phyloP scores from a whole-genome alignment of 352 stramenopile genomes.

The Elongisporangium senticosum region DNA sequence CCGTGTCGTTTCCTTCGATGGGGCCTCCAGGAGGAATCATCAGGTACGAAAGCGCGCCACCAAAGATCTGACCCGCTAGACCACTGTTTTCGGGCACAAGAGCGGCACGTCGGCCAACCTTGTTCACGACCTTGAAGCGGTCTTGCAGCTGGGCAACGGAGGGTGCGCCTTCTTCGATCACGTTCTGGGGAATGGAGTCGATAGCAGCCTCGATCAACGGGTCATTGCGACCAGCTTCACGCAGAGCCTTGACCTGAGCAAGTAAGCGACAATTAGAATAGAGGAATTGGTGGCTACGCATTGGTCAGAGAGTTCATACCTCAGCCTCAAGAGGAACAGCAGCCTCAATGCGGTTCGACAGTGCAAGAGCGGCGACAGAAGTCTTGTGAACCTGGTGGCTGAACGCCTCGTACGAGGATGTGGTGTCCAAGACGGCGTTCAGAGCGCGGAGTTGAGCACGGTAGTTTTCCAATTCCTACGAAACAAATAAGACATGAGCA shows the following conservation, averaged over 20 bases:
- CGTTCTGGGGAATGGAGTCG: conserved; percentile 50
- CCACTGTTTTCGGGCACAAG: conserved; percentile 67
- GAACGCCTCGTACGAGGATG: conserved; percentile 79
- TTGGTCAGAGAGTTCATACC: conserved; percentile 10
- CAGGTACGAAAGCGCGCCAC: conserved; percentile 56
- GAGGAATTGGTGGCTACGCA: neutral
- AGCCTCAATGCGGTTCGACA: conserved; percentile 79
- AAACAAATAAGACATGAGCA: neutral
- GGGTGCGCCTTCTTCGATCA: conserved; percentile 60
- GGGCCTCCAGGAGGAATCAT: conserved; percentile 75
- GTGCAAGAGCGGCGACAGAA: conserved; percentile 66
- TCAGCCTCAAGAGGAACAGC: conserved; percentile 60
- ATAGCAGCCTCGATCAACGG: conserved; percentile 65
- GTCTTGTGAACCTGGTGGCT: conserved; percentile 83
- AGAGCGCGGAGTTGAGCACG: conserved; percentile 58
- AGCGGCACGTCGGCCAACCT: conserved; percentile 54
- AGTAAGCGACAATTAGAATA: neutral
- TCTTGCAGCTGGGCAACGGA: conserved; percentile 79
- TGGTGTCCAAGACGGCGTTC: conserved; percentile 62
- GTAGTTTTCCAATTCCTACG: conserved; percentile 56
- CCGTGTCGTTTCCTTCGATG: conserved; percentile 64
- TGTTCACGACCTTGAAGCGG: conserved; percentile 78
- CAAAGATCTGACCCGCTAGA: conserved; percentile 70
- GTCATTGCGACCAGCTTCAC: conserved; percentile 65
- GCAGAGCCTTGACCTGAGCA: conserved; percentile 52